Conservation (phyloP, 345 rosid genomes). For the Dimocarpus longan region DNA sequence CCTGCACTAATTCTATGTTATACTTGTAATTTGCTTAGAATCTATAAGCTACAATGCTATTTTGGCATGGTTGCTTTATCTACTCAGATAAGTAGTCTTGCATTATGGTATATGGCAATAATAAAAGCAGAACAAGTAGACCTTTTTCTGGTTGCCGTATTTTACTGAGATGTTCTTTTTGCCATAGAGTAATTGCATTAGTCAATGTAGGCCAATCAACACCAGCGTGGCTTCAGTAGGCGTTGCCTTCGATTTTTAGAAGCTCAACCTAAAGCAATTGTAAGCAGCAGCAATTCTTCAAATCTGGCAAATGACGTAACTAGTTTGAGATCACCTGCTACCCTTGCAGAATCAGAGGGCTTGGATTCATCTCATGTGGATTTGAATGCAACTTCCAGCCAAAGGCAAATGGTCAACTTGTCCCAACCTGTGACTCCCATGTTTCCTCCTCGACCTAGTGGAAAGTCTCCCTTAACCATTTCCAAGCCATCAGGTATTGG, state of each 20-base stretch:
- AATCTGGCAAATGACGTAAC: slow-evolving; percentile 20
- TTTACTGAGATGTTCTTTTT: slow-evolving; percentile 24
- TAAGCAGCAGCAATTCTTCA: slow-evolving; percentile 20
- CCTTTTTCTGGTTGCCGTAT: slow-evolving; percentile 12
- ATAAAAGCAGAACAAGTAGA: not conserved
- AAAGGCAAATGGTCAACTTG: slow-evolving; percentile 29
- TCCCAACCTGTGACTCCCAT: slow-evolving; percentile 17
- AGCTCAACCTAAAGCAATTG: slow-evolving; percentile 29
- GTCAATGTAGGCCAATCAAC: slow-evolving; percentile 46
- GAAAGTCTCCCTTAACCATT: slow-evolving; percentile 32
- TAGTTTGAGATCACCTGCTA: slow-evolving; percentile 29
- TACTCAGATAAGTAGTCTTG: not conserved
- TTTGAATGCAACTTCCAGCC: slow-evolving; percentile 27
- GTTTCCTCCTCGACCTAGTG: slow-evolving; percentile 22
- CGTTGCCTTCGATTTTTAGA: slow-evolving; percentile 70
- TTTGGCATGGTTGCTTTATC: not conserved
- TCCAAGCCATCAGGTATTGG: slow-evolving; percentile 58
- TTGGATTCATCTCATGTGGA: slow-evolving; percentile 30
- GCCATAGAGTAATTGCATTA: slow-evolving; percentile 31
- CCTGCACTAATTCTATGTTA: not conserved
- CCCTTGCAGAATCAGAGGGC: slow-evolving; percentile 32
- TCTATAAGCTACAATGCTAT: not conserved
- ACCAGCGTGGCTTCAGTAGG: slow-evolving; percentile 58
- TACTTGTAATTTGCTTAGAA: slow-evolving; percentile 5
- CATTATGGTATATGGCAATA: not conserved